Percentiles rank a stretch among this genome's conserved stretches.
phyloP scores from a whole-genome alignment of 2,329 filamentous ascomycete genomes.

The Paraphaeosphaeria minitans region DNA sequence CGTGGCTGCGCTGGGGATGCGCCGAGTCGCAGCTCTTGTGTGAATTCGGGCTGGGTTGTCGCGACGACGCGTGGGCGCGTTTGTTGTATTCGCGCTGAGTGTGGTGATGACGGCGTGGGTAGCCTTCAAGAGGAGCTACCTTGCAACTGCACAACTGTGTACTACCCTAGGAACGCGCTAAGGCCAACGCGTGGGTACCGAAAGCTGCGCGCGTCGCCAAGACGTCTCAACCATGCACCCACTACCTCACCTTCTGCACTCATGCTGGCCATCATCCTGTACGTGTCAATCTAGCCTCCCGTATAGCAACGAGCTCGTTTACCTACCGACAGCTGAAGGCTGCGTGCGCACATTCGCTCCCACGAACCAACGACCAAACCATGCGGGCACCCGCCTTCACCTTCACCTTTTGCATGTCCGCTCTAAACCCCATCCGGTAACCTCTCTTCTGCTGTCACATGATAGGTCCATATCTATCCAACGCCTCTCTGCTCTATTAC shows the following conservation, averaged over 20 bases:
- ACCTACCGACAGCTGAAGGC: neutral
- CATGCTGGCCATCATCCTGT: neutral
- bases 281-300: neutral
- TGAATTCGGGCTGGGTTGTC: neutral
- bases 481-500: neutral
- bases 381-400: neutral
- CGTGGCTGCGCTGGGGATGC: conserved; percentile 31
- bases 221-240: neutral
- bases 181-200: conserved; percentile 12
- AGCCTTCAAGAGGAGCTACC: conserved; percentile 13
- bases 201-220: conserved; percentile 5
- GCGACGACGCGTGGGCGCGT: conserved; percentile 15
- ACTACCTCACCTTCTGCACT: neutral
- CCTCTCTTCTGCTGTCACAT: conserved; percentile 2
- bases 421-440: conserved; percentile 4
- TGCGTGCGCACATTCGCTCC: no score
- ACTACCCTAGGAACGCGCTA: no score
- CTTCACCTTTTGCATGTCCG: neutral
- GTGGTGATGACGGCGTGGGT: conserved; percentile 12
- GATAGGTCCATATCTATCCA: neutral
- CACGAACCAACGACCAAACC: neutral
- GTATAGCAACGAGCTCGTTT: neutral
- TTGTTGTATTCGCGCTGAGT: conserved; percentile 15
- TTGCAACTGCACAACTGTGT: neutral
- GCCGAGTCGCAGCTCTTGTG: conserved; percentile 3